Evolutionary conservation across 495 filamentous ascomycete species (phyloP).

Genomic region (Lasiosphaeria hispida): DNA sequence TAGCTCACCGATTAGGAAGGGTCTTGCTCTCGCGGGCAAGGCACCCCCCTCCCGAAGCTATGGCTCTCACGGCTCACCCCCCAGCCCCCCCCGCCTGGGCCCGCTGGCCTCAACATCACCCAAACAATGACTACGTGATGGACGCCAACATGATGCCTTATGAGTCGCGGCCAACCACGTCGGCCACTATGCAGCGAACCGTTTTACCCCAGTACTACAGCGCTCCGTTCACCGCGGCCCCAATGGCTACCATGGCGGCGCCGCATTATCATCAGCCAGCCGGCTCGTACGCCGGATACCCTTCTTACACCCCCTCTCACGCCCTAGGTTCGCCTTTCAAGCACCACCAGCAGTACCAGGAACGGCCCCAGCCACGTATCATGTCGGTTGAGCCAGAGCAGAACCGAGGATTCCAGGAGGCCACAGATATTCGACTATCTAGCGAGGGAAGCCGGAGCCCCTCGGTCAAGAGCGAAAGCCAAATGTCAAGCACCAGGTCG

Average conservation of each 20-base stretch:
- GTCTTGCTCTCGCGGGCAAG: slow-evolving; percentile 15
- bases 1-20: background rate
- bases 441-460: slow-evolving; percentile 31
- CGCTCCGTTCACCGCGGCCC: slow-evolving; percentile 32
- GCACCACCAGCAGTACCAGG: slow-evolving; percentile 29
- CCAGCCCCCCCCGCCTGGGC: slow-evolving; percentile 36
- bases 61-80: slow-evolving; percentile 41
- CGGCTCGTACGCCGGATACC: slow-evolving; percentile 33
- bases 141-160: slow-evolving; percentile 36
- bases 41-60: slow-evolving; percentile 18
- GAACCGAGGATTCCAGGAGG: slow-evolving; percentile 11
- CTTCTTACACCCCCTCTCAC: slow-evolving; percentile 32
- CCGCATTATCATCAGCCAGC: slow-evolving; percentile 32
- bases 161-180: slow-evolving; percentile 28
- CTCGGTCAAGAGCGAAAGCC: slow-evolving; percentile 40
- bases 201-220: slow-evolving; percentile 34
- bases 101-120: slow-evolving; percentile 42
- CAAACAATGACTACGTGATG: slow-evolving; percentile 37
- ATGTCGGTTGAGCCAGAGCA: slow-evolving; percentile 12
- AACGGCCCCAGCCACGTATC: slow-evolving; percentile 28
- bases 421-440: slow-evolving; percentile 14
- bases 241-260: slow-evolving; percentile 35
- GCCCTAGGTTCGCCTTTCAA: slow-evolving; percentile 34
- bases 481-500: slow-evolving; percentile 17
- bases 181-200: slow-evolving; percentile 30